Evolutionary conservation across 2,329 filamentous ascomycete species (phyloP).

Genomic region (Fonsecaea monophora): DNA sequence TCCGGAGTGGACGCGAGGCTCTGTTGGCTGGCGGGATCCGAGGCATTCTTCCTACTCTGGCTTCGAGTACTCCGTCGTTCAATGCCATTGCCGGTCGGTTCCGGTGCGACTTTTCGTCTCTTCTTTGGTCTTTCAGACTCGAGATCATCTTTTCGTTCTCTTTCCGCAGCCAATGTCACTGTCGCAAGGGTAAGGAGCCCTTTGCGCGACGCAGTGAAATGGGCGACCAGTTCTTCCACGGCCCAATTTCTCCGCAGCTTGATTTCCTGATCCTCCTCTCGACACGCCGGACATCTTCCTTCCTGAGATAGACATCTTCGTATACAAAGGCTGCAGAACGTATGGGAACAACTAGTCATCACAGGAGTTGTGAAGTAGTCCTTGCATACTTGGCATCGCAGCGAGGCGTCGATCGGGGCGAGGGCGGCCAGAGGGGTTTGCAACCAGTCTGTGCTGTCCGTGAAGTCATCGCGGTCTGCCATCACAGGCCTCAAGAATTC

Average conservation of each 20-base stretch:
- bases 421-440: conserved; percentile 53
- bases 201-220: conserved; percentile 72
- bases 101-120: conserved; percentile 37
- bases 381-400: conserved; percentile 97
- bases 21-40: conserved; percentile 45
- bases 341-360: conserved; percentile 92
- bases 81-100: conserved; percentile 18
- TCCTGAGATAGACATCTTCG: conserved; percentile 81
- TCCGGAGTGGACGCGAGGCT: conserved; percentile 39
- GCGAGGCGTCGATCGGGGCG: conserved; percentile 72
- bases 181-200: conserved; percentile 70
- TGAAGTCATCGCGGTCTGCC: conserved; percentile 34
- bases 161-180: conserved; percentile 54
- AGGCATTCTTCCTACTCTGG: conserved; percentile 53
- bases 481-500: conserved; percentile 7
- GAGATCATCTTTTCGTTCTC: conserved; percentile 29
- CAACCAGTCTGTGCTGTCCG: conserved; percentile 58
- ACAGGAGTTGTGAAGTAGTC: conserved; percentile 96
- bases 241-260: conserved; percentile 85
- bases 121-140: conserved; percentile 45
- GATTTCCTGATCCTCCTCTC: conserved; percentile 77
- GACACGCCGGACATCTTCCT: conserved; percentile 86
- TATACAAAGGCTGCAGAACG: conserved; percentile 96
- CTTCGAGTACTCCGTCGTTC: conserved; percentile 62
- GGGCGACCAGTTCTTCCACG: conserved; percentile 81